Base-by-base conservation (phyloP, 2,329 filamentous ascomycete genomes). In the Trichoderma koningiopsis region DNA sequence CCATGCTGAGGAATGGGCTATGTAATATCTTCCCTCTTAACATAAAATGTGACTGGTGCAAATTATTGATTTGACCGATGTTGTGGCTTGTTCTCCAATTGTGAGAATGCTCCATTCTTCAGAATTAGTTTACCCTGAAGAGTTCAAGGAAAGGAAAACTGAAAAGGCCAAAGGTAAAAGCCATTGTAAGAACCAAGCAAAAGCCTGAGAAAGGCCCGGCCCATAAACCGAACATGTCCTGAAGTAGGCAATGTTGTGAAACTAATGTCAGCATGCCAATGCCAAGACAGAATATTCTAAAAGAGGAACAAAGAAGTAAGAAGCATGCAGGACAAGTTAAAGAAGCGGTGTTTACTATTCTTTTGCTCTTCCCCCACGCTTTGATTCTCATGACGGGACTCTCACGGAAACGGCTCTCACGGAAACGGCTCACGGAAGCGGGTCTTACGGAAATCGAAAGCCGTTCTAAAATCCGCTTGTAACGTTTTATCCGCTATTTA, bases 401-500 rank as follows among this genome's bases (percentile, higher is more conserved):
- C 72, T 71, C 71, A 40, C 7, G 37, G 24, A 3, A 78, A 79
- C 31, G 76, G 31, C 31, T 69, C 72, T 71, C 71, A 40, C 10
- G 37, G 24, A 3, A 78, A 80, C 31, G 31, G 31, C 31, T n/a
- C n/a, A n/a, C n/a, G n/a, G n/a, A n/a, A n/a, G n/a, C n/a, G n/a
- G n/a, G n/a, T 31, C 31, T 33, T 5, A 13, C 33, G 33, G 33
- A 35, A 35, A 5, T 70, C 35, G 81, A 22, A 86, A 80, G 4
- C 84, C 85, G 71, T 87, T 85, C 72, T 87, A 85, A 70, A 85
- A 86, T 64, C 83, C 84, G 0, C 83, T 86, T 4, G 85, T 85
- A 1, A 87, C 81, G 72, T 87, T 22, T 82, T 78, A 1, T 85
- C 85, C 2, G 75, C 72, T 82, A 74, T 83, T 78, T 70, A 87